phyloP scores from a whole-genome alignment of 768 basidiomycete genomes.

The Serendipita indica region DNA sequence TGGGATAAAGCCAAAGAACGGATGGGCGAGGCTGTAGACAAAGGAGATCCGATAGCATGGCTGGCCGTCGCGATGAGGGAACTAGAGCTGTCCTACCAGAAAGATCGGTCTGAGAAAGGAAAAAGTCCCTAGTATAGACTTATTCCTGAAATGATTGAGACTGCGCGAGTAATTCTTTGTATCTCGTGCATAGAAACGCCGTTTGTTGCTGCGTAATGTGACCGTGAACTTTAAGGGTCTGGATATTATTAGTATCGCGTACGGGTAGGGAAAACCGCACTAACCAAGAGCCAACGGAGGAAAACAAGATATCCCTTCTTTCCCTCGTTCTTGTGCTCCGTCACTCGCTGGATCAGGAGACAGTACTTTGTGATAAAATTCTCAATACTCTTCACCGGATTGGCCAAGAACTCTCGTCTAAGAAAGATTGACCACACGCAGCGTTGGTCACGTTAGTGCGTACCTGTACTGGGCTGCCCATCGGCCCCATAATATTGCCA shows the following conservation, averaged over 20 bases:
- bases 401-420: neutral
- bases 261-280: neutral
- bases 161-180: neutral
- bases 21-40: neutral
- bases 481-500: neutral
- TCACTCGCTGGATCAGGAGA: neutral
- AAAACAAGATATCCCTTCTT: neutral
- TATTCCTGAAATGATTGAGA: neutral
- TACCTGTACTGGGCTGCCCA: neutral
- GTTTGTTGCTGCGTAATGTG: neutral
- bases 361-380: neutral
- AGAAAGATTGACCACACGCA: neutral
- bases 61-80: neutral
- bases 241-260: neutral
- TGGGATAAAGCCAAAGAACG: slow-evolving; percentile 4
- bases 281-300: neutral
- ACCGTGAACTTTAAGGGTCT: neutral
- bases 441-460: neutral
- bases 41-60: neutral
- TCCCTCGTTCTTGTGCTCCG: neutral
- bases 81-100: neutral
- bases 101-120: neutral
- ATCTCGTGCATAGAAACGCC: neutral
- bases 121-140: neutral
- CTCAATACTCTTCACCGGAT: neutral